Evolutionary conservation across 192 early-diverging fungal genomes (phyloP).

Genomic region (Piromyces sp.): DNA sequence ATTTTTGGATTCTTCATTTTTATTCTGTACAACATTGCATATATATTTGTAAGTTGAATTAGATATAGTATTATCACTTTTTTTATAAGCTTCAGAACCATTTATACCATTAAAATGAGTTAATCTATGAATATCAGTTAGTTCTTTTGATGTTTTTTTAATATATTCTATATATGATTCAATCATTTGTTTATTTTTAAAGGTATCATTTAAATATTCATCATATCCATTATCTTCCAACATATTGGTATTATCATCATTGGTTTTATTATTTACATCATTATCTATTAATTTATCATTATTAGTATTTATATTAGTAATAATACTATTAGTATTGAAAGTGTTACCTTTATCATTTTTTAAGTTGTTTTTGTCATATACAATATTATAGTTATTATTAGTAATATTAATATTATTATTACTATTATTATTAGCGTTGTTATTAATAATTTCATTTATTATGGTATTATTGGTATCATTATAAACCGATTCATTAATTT

Average conservation of each 20-base stretch:
- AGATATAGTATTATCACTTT: neutral
- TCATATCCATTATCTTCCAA: neutral
- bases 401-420: neutral
- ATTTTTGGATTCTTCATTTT: neutral
- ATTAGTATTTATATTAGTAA: neutral
- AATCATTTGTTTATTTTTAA: neutral
- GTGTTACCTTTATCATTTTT: no score
- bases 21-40: neutral
- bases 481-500: neutral
- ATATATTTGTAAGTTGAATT: neutral
- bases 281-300: neutral
- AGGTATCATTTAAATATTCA: neutral
- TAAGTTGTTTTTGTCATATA: no score
- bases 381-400: neutral
- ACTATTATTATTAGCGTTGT: neutral
- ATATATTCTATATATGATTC: neutral
- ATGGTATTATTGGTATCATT: neutral
- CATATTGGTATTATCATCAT: no score
- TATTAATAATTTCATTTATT: neutral
- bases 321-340: no score
- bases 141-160: neutral
- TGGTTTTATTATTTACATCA: no score
- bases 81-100: neutral
- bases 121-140: neutral
- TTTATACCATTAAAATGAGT: neutral